These are phyloP conservation scores for Afroboletus lepidellus DNA, from an alignment of 1,284 basidiomycete genomes.

Conservation along the genomic window DNA sequence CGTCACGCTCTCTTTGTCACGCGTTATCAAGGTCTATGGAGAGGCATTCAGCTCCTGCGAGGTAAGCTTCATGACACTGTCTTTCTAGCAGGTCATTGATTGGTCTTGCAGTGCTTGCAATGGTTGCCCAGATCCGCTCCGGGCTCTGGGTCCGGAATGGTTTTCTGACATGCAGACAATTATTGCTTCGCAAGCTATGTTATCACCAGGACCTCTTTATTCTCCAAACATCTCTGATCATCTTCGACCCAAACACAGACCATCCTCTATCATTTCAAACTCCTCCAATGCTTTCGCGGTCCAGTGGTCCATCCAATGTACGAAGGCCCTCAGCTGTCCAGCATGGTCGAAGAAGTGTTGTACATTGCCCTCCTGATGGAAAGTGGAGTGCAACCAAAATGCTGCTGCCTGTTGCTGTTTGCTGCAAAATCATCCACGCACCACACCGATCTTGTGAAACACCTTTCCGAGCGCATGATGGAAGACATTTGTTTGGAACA, in stretches of 20 bases:
- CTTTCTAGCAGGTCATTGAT: background rate
- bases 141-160: constrained; percentile 99
- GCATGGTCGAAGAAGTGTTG: constrained; percentile 92
- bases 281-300: constrained; percentile 79
- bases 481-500: constrained; percentile 86
- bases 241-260: constrained; percentile 79
- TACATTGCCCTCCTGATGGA: constrained; percentile 89
- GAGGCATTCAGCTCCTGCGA: constrained; percentile 73
- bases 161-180: constrained; percentile 90
- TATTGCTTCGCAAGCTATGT: constrained; percentile 93
- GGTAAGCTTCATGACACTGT: constrained; percentile 47
- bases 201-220: constrained; percentile 97
- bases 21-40: constrained; percentile 86
- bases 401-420: constrained; percentile 64
- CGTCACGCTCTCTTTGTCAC: constrained; percentile 83
- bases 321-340: constrained; percentile 70
- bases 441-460: constrained; percentile 92
- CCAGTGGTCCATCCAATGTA: constrained; percentile 56
- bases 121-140: constrained; percentile 93
- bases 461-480: constrained; percentile 86
- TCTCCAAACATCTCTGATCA: constrained; percentile 80
- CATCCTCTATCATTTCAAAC: constrained; percentile 87
- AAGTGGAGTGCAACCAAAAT: constrained; percentile 74
- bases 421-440: constrained; percentile 88
- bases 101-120: constrained; percentile 64